Evolutionary conservation across 495 filamentous ascomycete species (phyloP), one percentile per base, ranked within the genome.

Genomic region (Neurospora discreta): DNA sequence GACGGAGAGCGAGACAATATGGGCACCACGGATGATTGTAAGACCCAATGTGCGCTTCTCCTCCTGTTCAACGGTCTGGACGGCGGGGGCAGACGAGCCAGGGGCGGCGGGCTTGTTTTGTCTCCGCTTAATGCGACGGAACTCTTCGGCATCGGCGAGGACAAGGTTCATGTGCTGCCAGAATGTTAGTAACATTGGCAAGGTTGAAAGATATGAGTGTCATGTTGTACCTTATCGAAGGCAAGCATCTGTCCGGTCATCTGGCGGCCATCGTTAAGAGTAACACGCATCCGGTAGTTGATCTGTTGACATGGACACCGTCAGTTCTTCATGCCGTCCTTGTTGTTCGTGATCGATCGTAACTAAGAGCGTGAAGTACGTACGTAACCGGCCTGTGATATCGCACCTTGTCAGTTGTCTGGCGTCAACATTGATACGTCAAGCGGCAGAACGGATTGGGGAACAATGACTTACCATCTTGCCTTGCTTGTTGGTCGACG

Each of bases 221-320:
- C 30, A 16, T 16, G 5, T 71, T 80, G 46, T 82, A 96, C 95
- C 90, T 97, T 97, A 82, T 98, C 95, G 77, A 97, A 98, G 69
- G 95, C 95, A 71, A 98, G 87, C 91, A 98, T 95, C 77, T 97
- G 94, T 69, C 96, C 96, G 15, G 91, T 93, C 89, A 99, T 95
- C 82, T 98, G 95, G 75, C 95, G 91, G 76, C 93, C 92, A 86
- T 99, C 95, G 78, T 91, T 93, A 78, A 99, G 86, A 46, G 96
- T 98, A 74, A 97, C 91, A 80, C 93, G 89, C 96, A 99, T 98
- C 80, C 95, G 92, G 85, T 96, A 98, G 83, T 98, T 97, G 89
- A 99, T 96, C 95, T 99, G 81, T 18, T 16, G 26, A 20, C 69
- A 11, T 58, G 68, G 26, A 10, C 71, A 68, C 26, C 26, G 79